Conservation (phyloP, 305 asterid species). For the Fraxinus paxiana region DNA sequence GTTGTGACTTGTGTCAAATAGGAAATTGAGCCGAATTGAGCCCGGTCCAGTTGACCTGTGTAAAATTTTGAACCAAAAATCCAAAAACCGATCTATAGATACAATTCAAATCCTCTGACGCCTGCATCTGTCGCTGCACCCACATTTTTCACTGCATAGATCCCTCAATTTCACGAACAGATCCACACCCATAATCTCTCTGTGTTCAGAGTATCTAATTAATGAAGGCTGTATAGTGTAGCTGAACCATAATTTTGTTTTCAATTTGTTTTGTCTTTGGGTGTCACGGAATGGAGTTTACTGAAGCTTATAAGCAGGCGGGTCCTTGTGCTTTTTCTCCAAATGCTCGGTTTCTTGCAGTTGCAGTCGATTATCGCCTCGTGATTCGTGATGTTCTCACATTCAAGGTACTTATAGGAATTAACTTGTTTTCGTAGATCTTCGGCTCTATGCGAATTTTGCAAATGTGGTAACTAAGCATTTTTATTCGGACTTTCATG, state of each 20-base stretch:
- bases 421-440: not conserved
- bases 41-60: not conserved
- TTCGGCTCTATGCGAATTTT: not conserved
- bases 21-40: not conserved
- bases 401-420: slow-evolving; percentile 53
- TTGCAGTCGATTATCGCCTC: slow-evolving; percentile 86
- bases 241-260: not conserved
- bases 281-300: slow-evolving; percentile 65
- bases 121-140: not conserved
- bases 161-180: slow-evolving; percentile 4
- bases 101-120: not conserved
- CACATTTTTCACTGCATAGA: not conserved
- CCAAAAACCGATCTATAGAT: not conserved
- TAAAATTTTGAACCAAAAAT: not conserved
- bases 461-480: slow-evolving; percentile 2
- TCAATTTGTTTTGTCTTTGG: not conserved
- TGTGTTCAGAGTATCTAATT: not conserved
- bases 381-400: slow-evolving; percentile 88
- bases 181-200: not conserved
- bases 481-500: not conserved
- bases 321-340: slow-evolving; percentile 94
- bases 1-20: not conserved
- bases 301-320: slow-evolving; percentile 74
- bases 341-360: slow-evolving; percentile 72
- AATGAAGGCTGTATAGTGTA: not conserved